Evolutionary conservation across 1,284 basidiomycete genomes (phyloP).

Genomic region (Moesziomyces antarcticus): DNA sequence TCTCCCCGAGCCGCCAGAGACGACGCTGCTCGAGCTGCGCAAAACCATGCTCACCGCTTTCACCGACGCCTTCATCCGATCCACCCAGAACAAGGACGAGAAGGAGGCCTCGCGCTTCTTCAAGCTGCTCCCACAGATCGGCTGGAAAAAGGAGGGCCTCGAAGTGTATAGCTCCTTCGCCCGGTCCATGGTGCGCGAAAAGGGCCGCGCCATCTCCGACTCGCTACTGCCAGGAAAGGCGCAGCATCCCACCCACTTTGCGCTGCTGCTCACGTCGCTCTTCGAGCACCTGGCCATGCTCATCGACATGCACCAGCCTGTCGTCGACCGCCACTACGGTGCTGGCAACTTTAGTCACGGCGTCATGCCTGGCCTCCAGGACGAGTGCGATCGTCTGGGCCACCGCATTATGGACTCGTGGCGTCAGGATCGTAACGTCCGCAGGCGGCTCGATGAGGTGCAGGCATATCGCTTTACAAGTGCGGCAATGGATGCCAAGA

Average conservation of each 20-base stretch:
- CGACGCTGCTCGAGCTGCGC: slow-evolving; percentile 81
- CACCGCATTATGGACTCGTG: slow-evolving; percentile 82
- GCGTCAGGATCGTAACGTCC: slow-evolving; percentile 74
- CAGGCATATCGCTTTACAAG: slow-evolving; percentile 40
- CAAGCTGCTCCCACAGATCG: slow-evolving; percentile 93
- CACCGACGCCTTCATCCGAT: slow-evolving; percentile 82
- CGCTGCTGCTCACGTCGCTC: slow-evolving; percentile 75
- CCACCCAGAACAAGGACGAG: slow-evolving; percentile 74
- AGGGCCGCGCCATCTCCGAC: slow-evolving; percentile 45
- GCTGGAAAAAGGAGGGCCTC: slow-evolving; percentile 83
- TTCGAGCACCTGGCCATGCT: slow-evolving; percentile 96
- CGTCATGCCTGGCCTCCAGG: slow-evolving; percentile 79
- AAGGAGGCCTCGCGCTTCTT: slow-evolving; percentile 92
- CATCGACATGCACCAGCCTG: slow-evolving; percentile 94
- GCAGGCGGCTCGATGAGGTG: slow-evolving; percentile 40
- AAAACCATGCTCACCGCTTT: slow-evolving; percentile 82
- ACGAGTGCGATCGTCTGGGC: slow-evolving; percentile 87
- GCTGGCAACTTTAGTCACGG: slow-evolving; percentile 57
- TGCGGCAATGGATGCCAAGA: slow-evolving; percentile 53
- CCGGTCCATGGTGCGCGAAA: slow-evolving; percentile 78
- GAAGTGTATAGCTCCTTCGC: slow-evolving; percentile 93
- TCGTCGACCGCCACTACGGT: slow-evolving; percentile 96
- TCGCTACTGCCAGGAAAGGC: slow-evolving; percentile 39
- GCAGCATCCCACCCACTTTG: slow-evolving; percentile 50
- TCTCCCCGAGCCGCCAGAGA: slow-evolving; percentile 83